These are phyloP conservation scores for Lactifluus echinatus DNA, from an alignment of 768 basidiomycete species.

Conservation along the genomic window DNA sequence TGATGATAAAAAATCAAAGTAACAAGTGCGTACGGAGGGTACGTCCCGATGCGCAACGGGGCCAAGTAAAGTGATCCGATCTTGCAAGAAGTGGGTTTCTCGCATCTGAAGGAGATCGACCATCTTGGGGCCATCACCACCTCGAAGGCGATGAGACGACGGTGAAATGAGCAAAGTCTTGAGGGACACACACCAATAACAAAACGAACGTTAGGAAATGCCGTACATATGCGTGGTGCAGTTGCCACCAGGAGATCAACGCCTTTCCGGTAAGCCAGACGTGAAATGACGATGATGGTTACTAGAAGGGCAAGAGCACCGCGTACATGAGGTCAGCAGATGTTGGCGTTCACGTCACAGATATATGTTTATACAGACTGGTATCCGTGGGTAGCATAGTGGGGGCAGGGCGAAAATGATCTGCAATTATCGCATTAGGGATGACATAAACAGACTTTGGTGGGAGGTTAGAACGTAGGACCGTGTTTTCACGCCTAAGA, in stretches of 20 bases:
- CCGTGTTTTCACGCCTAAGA: constrained; percentile 93
- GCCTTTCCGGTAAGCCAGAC: constrained; percentile 92
- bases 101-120: constrained; percentile 94
- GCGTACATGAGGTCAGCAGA: background rate
- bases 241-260: constrained; percentile 92
- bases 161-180: background rate
- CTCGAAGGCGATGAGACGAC: constrained; percentile 31
- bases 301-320: constrained; percentile 47
- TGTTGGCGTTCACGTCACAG: background rate
- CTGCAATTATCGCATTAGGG: constrained; percentile 83
- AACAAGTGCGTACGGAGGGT: constrained; percentile 37
- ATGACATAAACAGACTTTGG: constrained; percentile 77
- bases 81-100: constrained; percentile 83
- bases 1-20: background rate
- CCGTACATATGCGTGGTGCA: constrained; percentile 78
- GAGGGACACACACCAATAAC: constrained; percentile 53
- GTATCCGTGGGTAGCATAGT: constrained; percentile 37
- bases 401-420: constrained; percentile 68
- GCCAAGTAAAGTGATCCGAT: constrained; percentile 86
- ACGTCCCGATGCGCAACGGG: constrained; percentile 75
- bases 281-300: constrained; percentile 83
- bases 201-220: constrained; percentile 83
- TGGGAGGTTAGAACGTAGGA: constrained; percentile 66
- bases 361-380: constrained; percentile 36
- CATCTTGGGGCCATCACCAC: constrained; percentile 92